Evolutionary conservation across 2,329 filamentous ascomycete species (phyloP).

Genomic region (Calonectria henricotiae): DNA sequence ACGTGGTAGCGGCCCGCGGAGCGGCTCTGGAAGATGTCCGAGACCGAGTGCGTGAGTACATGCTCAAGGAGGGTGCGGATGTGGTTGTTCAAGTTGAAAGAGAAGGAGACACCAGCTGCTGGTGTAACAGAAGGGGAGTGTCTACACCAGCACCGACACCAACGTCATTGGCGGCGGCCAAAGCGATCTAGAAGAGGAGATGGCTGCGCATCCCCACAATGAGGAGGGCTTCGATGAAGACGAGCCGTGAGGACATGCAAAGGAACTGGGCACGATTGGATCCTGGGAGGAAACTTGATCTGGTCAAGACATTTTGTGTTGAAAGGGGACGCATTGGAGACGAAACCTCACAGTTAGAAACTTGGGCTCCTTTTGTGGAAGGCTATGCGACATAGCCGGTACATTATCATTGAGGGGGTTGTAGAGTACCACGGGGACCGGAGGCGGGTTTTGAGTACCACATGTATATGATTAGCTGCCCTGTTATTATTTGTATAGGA

Average conservation of each 20-base stretch:
- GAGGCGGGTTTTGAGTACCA: constrained; percentile 38
- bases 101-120: constrained; percentile 80
- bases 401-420: constrained; percentile 16
- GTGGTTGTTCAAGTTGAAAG: constrained; percentile 90
- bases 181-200: constrained; percentile 56
- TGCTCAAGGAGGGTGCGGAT: constrained; percentile 82
- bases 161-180: constrained; percentile 53
- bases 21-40: constrained; percentile 88
- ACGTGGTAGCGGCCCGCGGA: constrained; percentile 82
- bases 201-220: constrained; percentile 28
- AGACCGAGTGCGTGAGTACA: constrained; percentile 81
- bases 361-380: constrained; percentile 30
- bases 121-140: constrained; percentile 65
- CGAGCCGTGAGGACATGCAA: constrained; percentile 26
- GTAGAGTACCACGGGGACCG: background rate
- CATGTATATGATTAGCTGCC: constrained; percentile 46
- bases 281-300: constrained; percentile 25
- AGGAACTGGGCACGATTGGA: constrained; percentile 31
- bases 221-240: constrained; percentile 20
- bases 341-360: constrained; percentile 26
- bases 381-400: constrained; percentile 32
- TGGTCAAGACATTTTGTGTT: constrained; percentile 22
- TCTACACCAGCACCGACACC: constrained; percentile 52
- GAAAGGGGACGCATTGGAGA: constrained; percentile 24
- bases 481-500: constrained; percentile 35